phyloP scores from a whole-genome alignment of 2,329 filamentous ascomycete species.

The Cercospora zeae-maydis region DNA sequence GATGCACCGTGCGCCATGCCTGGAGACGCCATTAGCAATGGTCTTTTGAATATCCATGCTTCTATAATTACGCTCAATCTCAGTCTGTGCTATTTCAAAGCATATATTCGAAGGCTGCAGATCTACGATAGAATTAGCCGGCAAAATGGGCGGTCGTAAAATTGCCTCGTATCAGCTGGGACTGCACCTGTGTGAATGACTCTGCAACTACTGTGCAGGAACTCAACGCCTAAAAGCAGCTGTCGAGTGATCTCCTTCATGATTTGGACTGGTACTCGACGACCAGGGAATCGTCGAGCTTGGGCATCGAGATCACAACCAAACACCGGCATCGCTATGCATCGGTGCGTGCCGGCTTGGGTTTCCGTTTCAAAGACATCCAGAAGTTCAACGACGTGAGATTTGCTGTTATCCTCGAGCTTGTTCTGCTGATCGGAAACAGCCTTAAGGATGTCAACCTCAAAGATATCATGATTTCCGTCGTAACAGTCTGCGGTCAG shows the following conservation, averaged over 20 bases:
- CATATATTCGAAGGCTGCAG: slow-evolving; percentile 32
- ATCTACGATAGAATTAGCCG: slow-evolving; percentile 13
- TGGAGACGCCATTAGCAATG: not conserved
- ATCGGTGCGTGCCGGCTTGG: not conserved
- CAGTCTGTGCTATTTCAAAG: slow-evolving; percentile 17
- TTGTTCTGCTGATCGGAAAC: not conserved
- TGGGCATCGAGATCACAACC: not conserved
- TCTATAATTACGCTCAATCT: slow-evolving; percentile 6
- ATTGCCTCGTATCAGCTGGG: not conserved
- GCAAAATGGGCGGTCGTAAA: no score
- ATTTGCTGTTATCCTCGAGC: not conserved
- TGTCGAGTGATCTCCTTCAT: slow-evolving; percentile 21
- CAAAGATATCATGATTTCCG: not conserved
- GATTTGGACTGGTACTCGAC: slow-evolving; percentile 4
- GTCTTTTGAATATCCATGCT: not conserved
- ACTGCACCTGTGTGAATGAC: slow-evolving; percentile 20
- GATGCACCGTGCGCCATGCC: not conserved
- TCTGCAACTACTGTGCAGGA: slow-evolving; percentile 19
- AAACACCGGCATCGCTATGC: not conserved
- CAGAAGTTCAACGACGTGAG: not conserved
- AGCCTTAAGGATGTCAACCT: not conserved
- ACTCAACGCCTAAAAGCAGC: slow-evolving; percentile 19
- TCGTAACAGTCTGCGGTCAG: not conserved
- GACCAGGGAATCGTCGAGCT: not conserved
- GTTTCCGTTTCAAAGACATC: not conserved